Base-by-base conservation (phyloP, 495 filamentous ascomycete species). In the Alectoria sarmentosa region DNA sequence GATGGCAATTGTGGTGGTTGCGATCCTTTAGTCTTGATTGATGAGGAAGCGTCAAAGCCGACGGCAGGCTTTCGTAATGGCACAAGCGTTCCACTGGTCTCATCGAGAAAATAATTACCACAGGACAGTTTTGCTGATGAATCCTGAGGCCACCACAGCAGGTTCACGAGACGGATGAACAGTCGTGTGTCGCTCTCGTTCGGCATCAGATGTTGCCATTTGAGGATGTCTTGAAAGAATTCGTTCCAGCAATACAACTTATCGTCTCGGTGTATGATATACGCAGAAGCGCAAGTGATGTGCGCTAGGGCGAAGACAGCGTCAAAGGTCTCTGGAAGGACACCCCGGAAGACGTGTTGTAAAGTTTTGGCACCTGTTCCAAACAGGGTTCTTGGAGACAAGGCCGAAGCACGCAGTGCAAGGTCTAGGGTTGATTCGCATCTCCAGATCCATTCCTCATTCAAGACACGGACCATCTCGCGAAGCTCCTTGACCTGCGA, bases 301-400 rank as follows among this genome's bases (percentile, higher is more conserved):
- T 63, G 61, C 36, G 64, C 48, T 32, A 67, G 57, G 8, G 61
- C 66, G 17, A 64, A 60, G 10, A 64, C 37, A 17, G 63, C 55
- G 3, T 49, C 46, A 19, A 67, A 64, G 6, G 30, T 67, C 7
- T 28, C 2, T 19, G 66, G 62, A 5, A 61, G 44, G 3, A 42
- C 42, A 2, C 36, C 44, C 8, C 26, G 17, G 46, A 38, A 64
- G 34, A 56, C 32, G 38, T n/a, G 32, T 19, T 67, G 38, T 30
- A 67, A 44, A 0, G 57, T 14, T 17, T 23, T 17, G 9, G 55
- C 32, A 11, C 66, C 66, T 3, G 19, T 60, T 14, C 60, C 57
- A 21, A 67, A 67, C 9, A 64, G 39, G 5, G 38, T 37, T n/a
- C 11, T 23, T 32, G n/a, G 41, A 5, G 42, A 56, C 26, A 54